These are phyloP conservation scores for Drosera spatulata DNA, from an alignment of 179 eudicot species.

Conservation along the genomic window DNA sequence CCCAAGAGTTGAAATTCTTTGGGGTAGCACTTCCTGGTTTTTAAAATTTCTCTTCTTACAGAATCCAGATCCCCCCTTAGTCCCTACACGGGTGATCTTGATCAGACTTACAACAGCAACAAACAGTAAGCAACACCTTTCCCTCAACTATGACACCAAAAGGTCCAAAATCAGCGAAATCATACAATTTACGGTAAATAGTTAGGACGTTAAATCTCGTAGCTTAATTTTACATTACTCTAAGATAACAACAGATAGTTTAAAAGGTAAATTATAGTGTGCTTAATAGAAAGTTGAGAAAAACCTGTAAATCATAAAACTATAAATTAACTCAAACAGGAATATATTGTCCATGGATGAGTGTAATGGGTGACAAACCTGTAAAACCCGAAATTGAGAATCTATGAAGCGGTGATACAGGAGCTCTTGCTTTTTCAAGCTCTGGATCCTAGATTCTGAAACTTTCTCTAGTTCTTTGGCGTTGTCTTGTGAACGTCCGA, in stretches of 20 bases:
- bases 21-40: slow-evolving; percentile 39
- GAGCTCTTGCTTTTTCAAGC: slow-evolving; percentile 60
- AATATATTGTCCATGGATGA: not conserved
- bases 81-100: slow-evolving; percentile 24
- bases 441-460: slow-evolving; percentile 45
- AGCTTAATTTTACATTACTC: no score
- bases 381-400: slow-evolving; percentile 45
- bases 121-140: no score
- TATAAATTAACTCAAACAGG: no score
- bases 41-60: slow-evolving; percentile 53
- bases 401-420: slow-evolving; percentile 49
- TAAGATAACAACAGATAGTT: no score
- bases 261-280: no score
- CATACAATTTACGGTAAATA: no score
- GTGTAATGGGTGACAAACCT: slow-evolving; percentile 36
- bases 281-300: no score
- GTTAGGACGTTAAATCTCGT: no score
- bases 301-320: no score
- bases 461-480: slow-evolving; percentile 62
- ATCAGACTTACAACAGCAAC: no score
- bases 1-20: slow-evolving; percentile 69
- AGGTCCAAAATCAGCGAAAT: slow-evolving; percentile 1
- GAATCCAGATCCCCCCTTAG: slow-evolving; percentile 46
- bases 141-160: slow-evolving; percentile 6
- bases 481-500: slow-evolving; percentile 53